Conservation (phyloP, 352 stramenopile species). For the Pythium sp. region DNA sequence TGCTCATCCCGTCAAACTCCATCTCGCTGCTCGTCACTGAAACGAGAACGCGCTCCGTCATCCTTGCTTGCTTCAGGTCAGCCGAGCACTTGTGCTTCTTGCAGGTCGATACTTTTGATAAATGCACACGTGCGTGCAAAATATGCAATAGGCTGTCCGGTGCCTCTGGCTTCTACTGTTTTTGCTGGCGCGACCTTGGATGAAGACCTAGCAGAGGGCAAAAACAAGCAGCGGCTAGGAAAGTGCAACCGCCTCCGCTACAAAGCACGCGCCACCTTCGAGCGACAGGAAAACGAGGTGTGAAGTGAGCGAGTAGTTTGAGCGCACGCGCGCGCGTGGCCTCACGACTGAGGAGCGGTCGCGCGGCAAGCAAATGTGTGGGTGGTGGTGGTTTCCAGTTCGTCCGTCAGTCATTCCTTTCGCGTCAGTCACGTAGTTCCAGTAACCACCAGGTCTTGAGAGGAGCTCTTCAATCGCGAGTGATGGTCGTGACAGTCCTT, state of each 20-base stretch:
- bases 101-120: neutral
- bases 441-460: too few species aligned
- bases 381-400: neutral
- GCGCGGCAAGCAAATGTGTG: neutral
- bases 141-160: neutral
- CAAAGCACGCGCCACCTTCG: neutral
- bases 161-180: neutral
- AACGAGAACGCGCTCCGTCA: constrained; percentile 1
- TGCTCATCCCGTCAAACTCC: neutral
- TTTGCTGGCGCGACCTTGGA: neutral
- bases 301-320: neutral
- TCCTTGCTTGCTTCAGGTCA: neutral
- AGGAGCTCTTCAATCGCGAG: constrained; percentile 1
- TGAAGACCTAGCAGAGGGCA: neutral
- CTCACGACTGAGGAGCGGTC: neutral
- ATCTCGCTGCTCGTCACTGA: constrained; percentile 15
- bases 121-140: neutral
- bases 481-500: constrained; percentile 1
- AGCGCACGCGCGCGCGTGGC: too few species aligned
- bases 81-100: neutral
- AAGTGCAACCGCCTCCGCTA: neutral
- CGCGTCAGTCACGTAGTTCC: neutral
- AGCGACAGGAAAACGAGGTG: too few species aligned
- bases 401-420: neutral
- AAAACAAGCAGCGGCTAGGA: constrained; percentile 1